phyloP scores from a whole-genome alignment of 2,329 filamentous ascomycete genomes.

The Beauveria varroae region DNA sequence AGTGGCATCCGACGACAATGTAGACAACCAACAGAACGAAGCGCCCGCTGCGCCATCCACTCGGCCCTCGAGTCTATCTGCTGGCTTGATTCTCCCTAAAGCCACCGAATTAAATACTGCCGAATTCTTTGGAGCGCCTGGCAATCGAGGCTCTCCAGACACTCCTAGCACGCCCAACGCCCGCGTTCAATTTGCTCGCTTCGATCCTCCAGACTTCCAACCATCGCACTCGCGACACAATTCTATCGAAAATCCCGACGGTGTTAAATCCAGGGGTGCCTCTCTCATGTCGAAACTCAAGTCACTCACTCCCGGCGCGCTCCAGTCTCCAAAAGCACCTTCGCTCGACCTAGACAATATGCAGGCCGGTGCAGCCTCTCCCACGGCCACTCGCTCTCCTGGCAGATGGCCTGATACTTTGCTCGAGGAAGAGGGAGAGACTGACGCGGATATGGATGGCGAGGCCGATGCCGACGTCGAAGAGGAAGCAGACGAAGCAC shows the following conservation, averaged over 20 bases:
- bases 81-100: neutral
- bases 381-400: constrained; percentile 33
- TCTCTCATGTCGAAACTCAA: constrained; percentile 75
- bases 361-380: constrained; percentile 34
- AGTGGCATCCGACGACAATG: neutral
- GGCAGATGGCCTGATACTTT: constrained; percentile 47
- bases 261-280: constrained; percentile 49
- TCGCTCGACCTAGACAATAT: constrained; percentile 32
- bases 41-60: neutral
- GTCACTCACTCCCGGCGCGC: constrained; percentile 53
- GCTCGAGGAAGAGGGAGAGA: constrained; percentile 41
- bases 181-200: constrained; percentile 65
- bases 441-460: constrained; percentile 43
- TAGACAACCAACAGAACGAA: neutral
- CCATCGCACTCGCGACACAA: constrained; percentile 50
- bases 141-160: neutral
- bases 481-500: constrained; percentile 75
- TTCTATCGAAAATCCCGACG: constrained; percentile 61
- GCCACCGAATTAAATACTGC: neutral
- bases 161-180: constrained; percentile 32
- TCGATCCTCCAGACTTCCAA: constrained; percentile 42
- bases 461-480: constrained; percentile 64
- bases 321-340: constrained; percentile 37
- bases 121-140: constrained; percentile 21
- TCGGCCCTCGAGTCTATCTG: neutral